phyloP scores from a whole-genome alignment of 441 rosid genomes.

The Macaranga tanarius region DNA sequence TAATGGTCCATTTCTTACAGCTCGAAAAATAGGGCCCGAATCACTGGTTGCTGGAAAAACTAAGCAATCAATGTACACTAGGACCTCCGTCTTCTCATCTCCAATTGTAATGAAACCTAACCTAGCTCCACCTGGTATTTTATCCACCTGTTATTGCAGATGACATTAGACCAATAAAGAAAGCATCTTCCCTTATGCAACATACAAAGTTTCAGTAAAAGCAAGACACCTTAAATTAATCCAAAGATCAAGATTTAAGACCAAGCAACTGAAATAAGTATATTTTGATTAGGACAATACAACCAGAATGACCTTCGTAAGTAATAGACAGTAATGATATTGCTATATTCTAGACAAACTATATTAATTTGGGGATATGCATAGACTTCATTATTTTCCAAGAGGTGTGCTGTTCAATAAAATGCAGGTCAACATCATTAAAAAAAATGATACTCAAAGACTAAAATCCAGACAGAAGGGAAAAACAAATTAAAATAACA shows the following conservation, averaged over 20 bases:
- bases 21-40: conserved; percentile 69
- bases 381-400: no score
- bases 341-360: neutral
- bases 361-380: neutral
- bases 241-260: neutral
- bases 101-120: conserved; percentile 76
- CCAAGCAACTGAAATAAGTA: neutral
- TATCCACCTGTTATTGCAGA: conserved; percentile 57
- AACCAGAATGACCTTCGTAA: neutral
- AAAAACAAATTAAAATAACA: neutral
- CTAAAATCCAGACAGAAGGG: neutral
- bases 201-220: neutral
- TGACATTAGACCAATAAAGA: neutral
- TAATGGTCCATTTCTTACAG: conserved; percentile 64
- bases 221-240: neutral
- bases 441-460: neutral
- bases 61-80: conserved; percentile 80
- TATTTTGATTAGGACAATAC: neutral
- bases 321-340: neutral
- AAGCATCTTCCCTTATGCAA: neutral
- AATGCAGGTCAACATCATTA: neutral
- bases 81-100: conserved; percentile 78
- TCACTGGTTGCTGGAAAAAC: conserved; percentile 55
- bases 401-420: neutral
- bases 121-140: conserved; percentile 80